phyloP scores from a whole-genome alignment of 2,329 filamentous ascomycete genomes.

The Arthrobotrys conoides region DNA sequence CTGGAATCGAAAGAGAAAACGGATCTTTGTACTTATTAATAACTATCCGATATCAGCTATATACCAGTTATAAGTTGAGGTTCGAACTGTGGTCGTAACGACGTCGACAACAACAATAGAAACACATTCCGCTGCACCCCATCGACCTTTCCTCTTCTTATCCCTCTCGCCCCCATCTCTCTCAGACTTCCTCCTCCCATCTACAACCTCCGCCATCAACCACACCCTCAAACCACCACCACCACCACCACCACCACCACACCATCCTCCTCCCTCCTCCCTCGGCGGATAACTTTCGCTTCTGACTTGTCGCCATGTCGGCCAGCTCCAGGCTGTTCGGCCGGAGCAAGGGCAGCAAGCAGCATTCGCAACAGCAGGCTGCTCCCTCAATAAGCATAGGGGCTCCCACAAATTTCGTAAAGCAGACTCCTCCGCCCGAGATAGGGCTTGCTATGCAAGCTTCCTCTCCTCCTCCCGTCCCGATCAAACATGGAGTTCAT shows the following conservation, averaged over 20 bases:
- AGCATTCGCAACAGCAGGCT: slow-evolving; percentile 25
- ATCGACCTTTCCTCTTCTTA: slow-evolving; percentile 4
- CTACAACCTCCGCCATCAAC: slow-evolving; percentile 8
- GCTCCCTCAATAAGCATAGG: slow-evolving; percentile 42
- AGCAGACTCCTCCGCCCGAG: slow-evolving; percentile 44
- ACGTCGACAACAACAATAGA: slow-evolving; percentile 6
- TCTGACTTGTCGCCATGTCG: slow-evolving; percentile 48
- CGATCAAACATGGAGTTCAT: slow-evolving; percentile 45
- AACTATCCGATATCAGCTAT: too few species aligned
- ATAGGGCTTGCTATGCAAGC: slow-evolving; percentile 43
- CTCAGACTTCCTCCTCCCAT: not conserved
- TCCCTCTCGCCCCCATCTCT: slow-evolving; percentile 7
- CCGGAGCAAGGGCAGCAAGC: slow-evolving; percentile 53
- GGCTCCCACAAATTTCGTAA: slow-evolving; percentile 44
- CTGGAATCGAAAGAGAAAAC: too few species aligned
- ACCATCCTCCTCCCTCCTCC: slow-evolving; percentile 6
- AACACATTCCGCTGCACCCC: slow-evolving; percentile 4
- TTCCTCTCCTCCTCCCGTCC: slow-evolving; percentile 47
- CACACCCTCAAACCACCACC: not conserved
- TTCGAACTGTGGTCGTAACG: not conserved
- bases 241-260: not conserved
- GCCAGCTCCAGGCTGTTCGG: slow-evolving; percentile 58
- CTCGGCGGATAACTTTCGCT: slow-evolving; percentile 29
- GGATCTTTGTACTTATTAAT: too few species aligned
- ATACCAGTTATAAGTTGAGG: too few species aligned